These are phyloP conservation scores for Aphanomyces stellatus DNA, from an alignment of 352 stramenopile species.

Conservation along the genomic window DNA sequence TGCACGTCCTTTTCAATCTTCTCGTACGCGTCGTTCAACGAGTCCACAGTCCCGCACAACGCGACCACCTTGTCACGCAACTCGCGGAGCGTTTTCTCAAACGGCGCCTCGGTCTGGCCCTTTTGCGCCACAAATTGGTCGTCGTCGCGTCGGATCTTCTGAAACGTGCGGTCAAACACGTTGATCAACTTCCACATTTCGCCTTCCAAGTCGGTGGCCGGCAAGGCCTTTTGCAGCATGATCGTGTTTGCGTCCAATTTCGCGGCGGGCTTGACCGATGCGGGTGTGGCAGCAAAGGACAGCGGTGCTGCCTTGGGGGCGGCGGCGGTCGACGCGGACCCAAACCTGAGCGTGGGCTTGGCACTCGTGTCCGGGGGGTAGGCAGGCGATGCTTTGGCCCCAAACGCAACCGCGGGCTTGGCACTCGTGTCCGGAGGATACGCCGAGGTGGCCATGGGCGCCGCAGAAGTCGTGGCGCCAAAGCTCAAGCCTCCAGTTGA, in stretches of 20 bases:
- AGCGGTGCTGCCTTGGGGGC: background rate
- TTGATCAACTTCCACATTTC: slow-evolving; percentile 64
- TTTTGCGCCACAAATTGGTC: background rate
- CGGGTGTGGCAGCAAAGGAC: background rate
- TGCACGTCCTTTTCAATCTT: background rate
- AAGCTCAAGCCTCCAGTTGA: no score
- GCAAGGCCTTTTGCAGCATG: slow-evolving; percentile 13
- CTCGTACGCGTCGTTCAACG: background rate
- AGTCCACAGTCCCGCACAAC: background rate
- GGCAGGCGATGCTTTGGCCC: background rate
- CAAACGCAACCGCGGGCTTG: background rate
- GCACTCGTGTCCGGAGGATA: background rate
- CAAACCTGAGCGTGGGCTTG: background rate
- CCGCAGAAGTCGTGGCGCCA: background rate
- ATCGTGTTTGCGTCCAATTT: background rate
- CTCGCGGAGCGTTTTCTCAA: background rate
- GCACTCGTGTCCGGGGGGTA: background rate
- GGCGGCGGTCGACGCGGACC: background rate
- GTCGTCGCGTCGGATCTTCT: slow-evolving; percentile 10
- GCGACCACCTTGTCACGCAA: background rate
- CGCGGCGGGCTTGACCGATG: slow-evolving; percentile 6
- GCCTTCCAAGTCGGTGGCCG: slow-evolving; percentile 41
- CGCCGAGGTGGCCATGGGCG: background rate
- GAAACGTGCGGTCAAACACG: slow-evolving; percentile 53
- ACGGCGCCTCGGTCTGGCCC: background rate